These are phyloP conservation scores for Bromus sterilis DNA, from an alignment of 176 grass and related monocot species.

Conservation along the genomic window DNA sequence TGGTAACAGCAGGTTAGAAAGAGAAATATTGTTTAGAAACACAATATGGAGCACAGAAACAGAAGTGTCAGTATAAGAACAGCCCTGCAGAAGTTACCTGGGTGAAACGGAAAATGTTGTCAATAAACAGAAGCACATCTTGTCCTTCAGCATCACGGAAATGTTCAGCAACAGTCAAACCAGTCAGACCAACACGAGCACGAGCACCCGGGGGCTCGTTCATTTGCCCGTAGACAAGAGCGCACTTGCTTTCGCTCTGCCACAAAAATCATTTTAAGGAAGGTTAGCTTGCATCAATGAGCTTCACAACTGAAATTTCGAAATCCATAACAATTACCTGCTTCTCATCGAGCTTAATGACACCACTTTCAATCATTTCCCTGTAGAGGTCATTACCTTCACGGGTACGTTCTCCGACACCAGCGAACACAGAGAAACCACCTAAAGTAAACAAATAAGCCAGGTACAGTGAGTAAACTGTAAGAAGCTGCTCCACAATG, in stretches of 20 bases:
- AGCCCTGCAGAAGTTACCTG: conserved; percentile 38
- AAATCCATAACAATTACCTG: conserved; percentile 36
- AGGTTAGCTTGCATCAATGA: neutral
- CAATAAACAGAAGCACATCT: conserved; percentile 96
- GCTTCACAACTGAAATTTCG: neutral
- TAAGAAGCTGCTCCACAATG: neutral
- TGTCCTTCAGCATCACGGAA: conserved; percentile 96
- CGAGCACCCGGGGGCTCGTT: conserved; percentile 95
- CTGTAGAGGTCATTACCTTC: conserved; percentile 96
- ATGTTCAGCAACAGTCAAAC: conserved; percentile 92
- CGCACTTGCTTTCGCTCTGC: conserved; percentile 88
- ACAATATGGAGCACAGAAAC: neutral
- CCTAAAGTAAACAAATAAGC: conserved; percentile 30
- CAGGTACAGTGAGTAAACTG: neutral
- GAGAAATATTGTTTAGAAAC: neutral
- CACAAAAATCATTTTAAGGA: neutral
- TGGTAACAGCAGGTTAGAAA: neutral
- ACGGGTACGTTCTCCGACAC: conserved; percentile 90
- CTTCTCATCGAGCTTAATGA: conserved; percentile 92
- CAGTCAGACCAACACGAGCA: conserved; percentile 89
- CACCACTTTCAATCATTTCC: conserved; percentile 99
- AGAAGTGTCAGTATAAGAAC: neutral
- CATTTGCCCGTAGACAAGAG: conserved; percentile 95
- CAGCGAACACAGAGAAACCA: conserved; percentile 99
- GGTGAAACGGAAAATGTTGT: conserved; percentile 99